Evolutionary conservation across 2,329 filamentous ascomycete genomes (phyloP).

Genomic region (Macroventuria anomochaeta): DNA sequence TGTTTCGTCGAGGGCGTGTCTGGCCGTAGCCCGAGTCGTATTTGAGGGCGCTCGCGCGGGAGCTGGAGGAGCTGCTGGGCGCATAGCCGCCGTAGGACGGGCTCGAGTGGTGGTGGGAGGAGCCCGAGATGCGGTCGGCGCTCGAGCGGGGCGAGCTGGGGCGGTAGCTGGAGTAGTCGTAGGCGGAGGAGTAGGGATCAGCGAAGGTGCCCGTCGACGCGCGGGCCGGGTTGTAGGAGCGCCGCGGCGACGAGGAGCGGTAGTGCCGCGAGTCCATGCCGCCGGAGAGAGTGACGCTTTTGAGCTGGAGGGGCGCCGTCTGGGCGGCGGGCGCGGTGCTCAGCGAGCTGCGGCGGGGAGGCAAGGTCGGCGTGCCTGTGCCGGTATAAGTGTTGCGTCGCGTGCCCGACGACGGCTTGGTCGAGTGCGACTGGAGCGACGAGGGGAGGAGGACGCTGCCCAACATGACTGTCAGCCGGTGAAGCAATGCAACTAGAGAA

Average conservation of each 20-base stretch:
- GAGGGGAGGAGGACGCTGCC: constrained; percentile 43
- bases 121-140: constrained; percentile 37
- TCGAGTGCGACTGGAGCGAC: constrained; percentile 16
- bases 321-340: constrained; percentile 29
- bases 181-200: constrained; percentile 40
- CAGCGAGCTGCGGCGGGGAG: constrained; percentile 36
- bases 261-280: constrained; percentile 46
- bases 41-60: constrained; percentile 39
- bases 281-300: constrained; percentile 28
- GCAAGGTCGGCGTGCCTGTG: constrained; percentile 29
- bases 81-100: constrained; percentile 29
- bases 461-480: constrained; percentile 42
- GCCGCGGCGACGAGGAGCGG: constrained; percentile 46
- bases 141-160: constrained; percentile 45
- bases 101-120: constrained; percentile 30
- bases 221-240: constrained; percentile 40
- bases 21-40: constrained; percentile 51
- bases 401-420: constrained; percentile 19
- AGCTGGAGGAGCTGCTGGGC: constrained; percentile 35
- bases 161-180: constrained; percentile 26
- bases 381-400: constrained; percentile 30
- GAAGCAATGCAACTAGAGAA: constrained; percentile 7
- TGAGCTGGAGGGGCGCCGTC: constrained; percentile 31
- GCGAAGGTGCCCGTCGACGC: constrained; percentile 48
- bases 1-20: constrained; percentile 55